Evolutionary conservation across 352 stramenopile species (phyloP), one percentile per base, ranked within the genome.

Genomic region (Pythium rhizo-oryzae): DNA sequence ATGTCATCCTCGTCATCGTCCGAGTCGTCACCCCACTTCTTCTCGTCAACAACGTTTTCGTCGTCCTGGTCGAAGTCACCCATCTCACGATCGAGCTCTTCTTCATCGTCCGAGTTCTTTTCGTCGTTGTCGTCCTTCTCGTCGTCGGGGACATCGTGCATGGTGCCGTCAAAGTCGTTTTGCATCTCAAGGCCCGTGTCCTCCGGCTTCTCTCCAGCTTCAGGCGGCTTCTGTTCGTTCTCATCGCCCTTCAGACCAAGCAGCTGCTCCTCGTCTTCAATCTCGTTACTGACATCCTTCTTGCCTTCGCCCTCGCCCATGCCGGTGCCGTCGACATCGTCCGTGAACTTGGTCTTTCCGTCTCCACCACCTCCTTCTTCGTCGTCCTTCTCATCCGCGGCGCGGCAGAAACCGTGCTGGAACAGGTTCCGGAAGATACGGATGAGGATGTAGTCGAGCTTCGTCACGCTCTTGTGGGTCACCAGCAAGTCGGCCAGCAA

Each of bases 251-350:
- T 98, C 19, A 99, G 78, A 5, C 98, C 98, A 3, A 99, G 80
- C n/a, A 99, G 78, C 78, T 99, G 98, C 51, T 99, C 98, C 81
- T 99, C 98, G 67, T 99, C 98, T 69, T 99, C 97, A 39, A 99
- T 98, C 75, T 99, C 90, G 66, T 99, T 91, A 21, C 94, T 99
- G 24, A 99, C 98, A 78, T 99, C 98, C 70, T 99, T 98, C 69
- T 97, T 98, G 75, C 85, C 97, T 54, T 99, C 97, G 23, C 98
- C 98, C 89, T 99, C 97, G 35, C 98, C 98, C 98, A 99, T 99
- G 23, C 98, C 98, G 15, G 97, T 99, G 52, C 98, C 98, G 59
- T 99, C 98, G 12, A 98, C 92, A 61, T 99, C 97, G 49, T 99
- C 97, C 62, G 98, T 93, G 76, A 99, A 99, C 50, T 98, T 97